Conservation (phyloP, 805 yeast genomes). For the Starmerella stellata region DNA sequence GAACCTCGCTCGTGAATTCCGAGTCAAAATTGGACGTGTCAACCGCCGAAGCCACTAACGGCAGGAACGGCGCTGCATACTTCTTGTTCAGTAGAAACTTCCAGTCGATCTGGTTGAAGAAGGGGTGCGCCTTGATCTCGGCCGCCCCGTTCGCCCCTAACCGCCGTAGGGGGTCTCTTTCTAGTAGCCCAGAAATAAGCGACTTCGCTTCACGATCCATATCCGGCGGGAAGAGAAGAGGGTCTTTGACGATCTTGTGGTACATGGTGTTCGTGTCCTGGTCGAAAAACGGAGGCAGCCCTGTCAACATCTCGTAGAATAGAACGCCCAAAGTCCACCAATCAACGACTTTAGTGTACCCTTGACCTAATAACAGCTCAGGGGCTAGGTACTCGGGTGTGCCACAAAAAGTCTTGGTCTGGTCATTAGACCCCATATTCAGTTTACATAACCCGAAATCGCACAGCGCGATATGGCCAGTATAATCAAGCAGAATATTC, state of each 20-base stretch:
- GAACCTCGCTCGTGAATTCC: conserved; percentile 73
- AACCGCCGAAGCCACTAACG: conserved; percentile 63
- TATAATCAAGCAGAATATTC: conserved; percentile 80
- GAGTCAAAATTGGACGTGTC: conserved; percentile 90
- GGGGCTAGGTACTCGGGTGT: conserved; percentile 97
- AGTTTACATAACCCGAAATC: conserved; percentile 94
- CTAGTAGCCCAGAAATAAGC: conserved; percentile 50
- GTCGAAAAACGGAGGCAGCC: conserved; percentile 92
- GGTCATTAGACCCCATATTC: conserved; percentile 79
- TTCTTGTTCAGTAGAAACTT: conserved; percentile 60
- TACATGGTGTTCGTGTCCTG: conserved; percentile 89
- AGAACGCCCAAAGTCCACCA: conserved; percentile 98
- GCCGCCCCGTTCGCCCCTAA: conserved; percentile 64
- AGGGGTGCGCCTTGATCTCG: conserved; percentile 67
- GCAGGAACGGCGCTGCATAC: conserved; percentile 89
- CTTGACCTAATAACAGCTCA: conserved; percentile 74
- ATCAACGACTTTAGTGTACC: conserved; percentile 88
- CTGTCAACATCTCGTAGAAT: conserved; percentile 88
- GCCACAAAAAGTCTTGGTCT: conserved; percentile 84
- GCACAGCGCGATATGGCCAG: conserved; percentile 94
- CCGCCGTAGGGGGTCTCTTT: conserved; percentile 70
- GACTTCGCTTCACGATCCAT: conserved; percentile 77
- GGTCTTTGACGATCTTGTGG: conserved; percentile 76
- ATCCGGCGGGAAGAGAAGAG: conserved; percentile 71
- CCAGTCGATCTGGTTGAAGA: conserved; percentile 86